Percentiles rank a stretch among this genome's conserved stretches.
phyloP scores from a whole-genome alignment of 2,329 filamentous ascomycete species.

The Ophiognomonia clavigignenti-juglandacearum region DNA sequence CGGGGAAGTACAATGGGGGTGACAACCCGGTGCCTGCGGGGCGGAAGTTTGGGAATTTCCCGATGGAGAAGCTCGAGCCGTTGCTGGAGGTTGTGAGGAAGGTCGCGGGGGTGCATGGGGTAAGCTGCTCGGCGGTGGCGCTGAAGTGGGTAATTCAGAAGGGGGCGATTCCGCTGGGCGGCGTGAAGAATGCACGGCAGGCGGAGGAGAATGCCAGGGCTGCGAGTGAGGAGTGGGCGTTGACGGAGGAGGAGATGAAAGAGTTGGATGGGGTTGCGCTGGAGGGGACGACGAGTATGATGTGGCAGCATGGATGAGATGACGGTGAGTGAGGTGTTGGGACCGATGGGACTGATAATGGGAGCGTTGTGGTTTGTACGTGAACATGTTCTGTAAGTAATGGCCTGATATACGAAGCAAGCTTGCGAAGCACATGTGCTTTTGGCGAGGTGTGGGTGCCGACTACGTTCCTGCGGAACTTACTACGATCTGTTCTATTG shows the following conservation, averaged over 20 bases:
- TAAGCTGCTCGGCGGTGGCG: constrained; percentile 32
- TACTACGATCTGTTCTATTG: too few species aligned
- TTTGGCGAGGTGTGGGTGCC: too few species aligned
- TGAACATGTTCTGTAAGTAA: too few species aligned
- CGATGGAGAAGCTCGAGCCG: constrained; percentile 37
- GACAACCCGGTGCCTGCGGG: constrained; percentile 31
- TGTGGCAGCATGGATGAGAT: constrained; percentile 40
- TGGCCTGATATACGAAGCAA: too few species aligned
- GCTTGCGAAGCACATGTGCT: too few species aligned
- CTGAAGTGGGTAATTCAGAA: constrained; percentile 40
- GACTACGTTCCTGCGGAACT: too few species aligned
- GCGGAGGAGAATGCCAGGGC: constrained; percentile 31
- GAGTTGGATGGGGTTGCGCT: constrained; percentile 35
- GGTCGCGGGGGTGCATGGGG: constrained; percentile 30
- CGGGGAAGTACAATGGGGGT: constrained; percentile 33
- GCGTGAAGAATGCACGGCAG: constrained; percentile 35
- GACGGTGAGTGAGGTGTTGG: too few species aligned
- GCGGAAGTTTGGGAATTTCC: constrained; percentile 35
- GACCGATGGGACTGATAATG: too few species aligned
- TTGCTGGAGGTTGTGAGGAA: constrained; percentile 28
- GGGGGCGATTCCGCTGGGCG: constrained; percentile 36
- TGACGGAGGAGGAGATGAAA: constrained; percentile 34
- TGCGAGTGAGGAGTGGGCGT: constrained; percentile 31
- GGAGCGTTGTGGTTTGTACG: too few species aligned
- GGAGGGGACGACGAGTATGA: constrained; percentile 30